Conservation (phyloP, 2,329 filamentous ascomycete genomes). For the Pestalotiopsis sp. region DNA sequence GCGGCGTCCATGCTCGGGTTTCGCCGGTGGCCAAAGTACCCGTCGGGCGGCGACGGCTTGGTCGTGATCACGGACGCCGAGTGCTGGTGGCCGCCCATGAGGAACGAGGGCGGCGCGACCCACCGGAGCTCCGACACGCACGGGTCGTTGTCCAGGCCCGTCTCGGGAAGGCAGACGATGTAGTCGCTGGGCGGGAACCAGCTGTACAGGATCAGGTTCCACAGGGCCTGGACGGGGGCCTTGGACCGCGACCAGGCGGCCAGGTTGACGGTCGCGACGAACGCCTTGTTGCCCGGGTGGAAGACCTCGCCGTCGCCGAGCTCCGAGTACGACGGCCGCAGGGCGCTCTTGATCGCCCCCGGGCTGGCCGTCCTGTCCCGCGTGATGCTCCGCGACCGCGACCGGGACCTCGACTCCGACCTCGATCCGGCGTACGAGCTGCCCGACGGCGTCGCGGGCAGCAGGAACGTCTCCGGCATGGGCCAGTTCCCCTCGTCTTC, state of each 20-base stretch:
- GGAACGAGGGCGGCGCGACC: neutral
- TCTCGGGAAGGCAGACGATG: neutral
- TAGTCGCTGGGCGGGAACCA: constrained; percentile 1
- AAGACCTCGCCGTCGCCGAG: neutral
- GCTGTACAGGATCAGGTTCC: neutral
- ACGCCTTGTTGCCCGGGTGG: neutral
- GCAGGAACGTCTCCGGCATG: neutral
- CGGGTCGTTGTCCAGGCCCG: neutral
- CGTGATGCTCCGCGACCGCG: neutral
- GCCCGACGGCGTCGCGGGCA: neutral
- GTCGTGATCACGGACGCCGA: neutral
- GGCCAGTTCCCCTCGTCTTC: neutral
- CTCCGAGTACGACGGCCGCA: neutral
- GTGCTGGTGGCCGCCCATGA: neutral
- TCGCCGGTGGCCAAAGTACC: neutral
- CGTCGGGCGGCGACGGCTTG: neutral
- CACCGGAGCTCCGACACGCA: neutral
- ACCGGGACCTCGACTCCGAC: neutral
- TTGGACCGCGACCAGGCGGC: neutral
- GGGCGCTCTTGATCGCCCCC: neutral
- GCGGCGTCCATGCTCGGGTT: neutral
- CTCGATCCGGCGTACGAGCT: neutral
- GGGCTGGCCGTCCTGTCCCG: neutral
- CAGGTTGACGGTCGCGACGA: neutral
- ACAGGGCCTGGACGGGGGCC: neutral